Evolutionary conservation across 192 early-diverging fungal genomes (phyloP).

Genomic region (Cladochytrium replicatum): DNA sequence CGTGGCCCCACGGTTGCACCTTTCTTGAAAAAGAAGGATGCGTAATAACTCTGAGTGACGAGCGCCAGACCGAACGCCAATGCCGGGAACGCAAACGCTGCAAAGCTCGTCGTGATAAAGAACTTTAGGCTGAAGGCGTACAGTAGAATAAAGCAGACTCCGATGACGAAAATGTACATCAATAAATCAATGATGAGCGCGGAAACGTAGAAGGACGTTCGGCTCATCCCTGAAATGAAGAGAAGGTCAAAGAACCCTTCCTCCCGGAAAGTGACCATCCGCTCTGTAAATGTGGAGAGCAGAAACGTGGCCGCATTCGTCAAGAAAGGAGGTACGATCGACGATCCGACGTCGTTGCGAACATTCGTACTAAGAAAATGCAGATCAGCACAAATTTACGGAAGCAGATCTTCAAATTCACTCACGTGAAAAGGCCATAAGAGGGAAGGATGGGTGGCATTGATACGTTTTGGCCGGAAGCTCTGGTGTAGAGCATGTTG

Average conservation of each 20-base stretch:
- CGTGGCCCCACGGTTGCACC: slow-evolving; percentile 21
- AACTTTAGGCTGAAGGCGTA: slow-evolving; percentile 16
- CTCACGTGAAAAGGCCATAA: too few relatives aligned
- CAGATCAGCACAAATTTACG: too few relatives aligned
- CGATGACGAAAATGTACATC: slow-evolving; percentile 15
- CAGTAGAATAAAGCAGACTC: slow-evolving; percentile 16
- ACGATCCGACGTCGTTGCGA: too few relatives aligned
- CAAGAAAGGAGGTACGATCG: too few relatives aligned
- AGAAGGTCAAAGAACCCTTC: slow-evolving; percentile 24
- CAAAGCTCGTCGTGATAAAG: slow-evolving; percentile 1
- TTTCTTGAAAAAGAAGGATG: slow-evolving; percentile 27
- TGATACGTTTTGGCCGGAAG: too few relatives aligned
- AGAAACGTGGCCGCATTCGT: slow-evolving; percentile 25
- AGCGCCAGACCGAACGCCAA: slow-evolving; percentile 9
- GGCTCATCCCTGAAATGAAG: slow-evolving; percentile 20
- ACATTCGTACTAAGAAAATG: too few relatives aligned
- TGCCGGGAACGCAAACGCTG: slow-evolving; percentile 12
- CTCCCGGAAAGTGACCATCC: slow-evolving; percentile 22
- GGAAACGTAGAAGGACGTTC: slow-evolving; percentile 19
- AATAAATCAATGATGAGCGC: slow-evolving; percentile 18
- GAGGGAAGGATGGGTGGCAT: too few relatives aligned
- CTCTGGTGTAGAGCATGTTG: too few relatives aligned
- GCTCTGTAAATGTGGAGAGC: slow-evolving; percentile 15
- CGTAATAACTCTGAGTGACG: slow-evolving; percentile 23
- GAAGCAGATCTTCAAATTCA: too few relatives aligned